phyloP scores from a whole-genome alignment of 2,329 filamentous ascomycete genomes.

The Colletotrichum sp. region DNA sequence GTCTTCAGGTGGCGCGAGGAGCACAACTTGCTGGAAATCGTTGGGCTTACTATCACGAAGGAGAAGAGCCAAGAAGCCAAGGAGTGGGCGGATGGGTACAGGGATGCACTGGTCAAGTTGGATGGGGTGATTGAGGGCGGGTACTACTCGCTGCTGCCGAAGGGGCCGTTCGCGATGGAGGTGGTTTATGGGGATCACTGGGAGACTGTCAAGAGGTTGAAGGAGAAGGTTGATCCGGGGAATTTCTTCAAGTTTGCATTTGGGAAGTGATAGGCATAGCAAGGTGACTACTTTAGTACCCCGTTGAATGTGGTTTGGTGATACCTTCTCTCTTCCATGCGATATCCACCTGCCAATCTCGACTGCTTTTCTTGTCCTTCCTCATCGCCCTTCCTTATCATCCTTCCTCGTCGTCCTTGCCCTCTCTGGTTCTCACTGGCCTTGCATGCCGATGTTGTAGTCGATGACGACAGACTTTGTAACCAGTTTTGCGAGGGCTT shows the following conservation, averaged over 20 bases:
- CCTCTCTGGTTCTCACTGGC: neutral
- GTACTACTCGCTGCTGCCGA: slow-evolving; percentile 34
- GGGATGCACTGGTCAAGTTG: slow-evolving; percentile 23
- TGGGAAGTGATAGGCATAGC: neutral
- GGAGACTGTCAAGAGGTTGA: slow-evolving; percentile 2
- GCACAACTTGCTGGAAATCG: slow-evolving; percentile 40
- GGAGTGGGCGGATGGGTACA: slow-evolving; percentile 31
- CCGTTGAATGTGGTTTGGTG: neutral
- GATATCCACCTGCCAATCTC: neutral
- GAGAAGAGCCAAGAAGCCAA: slow-evolving; percentile 27
- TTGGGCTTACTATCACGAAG: slow-evolving; percentile 26
- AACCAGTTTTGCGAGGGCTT: too few relatives aligned
- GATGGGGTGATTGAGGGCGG: slow-evolving; percentile 30
- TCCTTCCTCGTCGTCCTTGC: neutral
- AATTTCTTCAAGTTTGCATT: slow-evolving; percentile 9
- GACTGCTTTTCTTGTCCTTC: neutral
- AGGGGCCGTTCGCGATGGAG: slow-evolving; percentile 27
- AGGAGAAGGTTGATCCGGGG: neutral
- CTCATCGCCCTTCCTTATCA: too few relatives aligned
- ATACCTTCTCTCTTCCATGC: neutral
- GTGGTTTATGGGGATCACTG: slow-evolving; percentile 34
- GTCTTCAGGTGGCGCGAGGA: slow-evolving; percentile 33
- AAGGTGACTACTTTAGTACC: neutral
- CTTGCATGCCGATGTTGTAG: neutral
- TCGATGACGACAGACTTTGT: neutral